phyloP scores from a whole-genome alignment of 768 basidiomycete species.

The Leccinum variicolor region DNA sequence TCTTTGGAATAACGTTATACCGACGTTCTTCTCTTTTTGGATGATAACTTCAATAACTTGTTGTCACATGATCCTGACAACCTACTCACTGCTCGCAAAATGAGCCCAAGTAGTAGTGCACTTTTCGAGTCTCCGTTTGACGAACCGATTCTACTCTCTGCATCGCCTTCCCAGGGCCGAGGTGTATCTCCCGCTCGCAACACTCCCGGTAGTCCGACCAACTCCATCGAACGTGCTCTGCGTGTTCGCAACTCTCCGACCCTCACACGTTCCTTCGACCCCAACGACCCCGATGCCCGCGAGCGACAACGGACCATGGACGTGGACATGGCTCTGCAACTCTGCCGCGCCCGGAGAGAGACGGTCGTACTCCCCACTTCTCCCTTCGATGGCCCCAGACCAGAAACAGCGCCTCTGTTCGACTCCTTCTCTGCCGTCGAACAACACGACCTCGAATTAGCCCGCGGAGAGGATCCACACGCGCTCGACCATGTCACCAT shows the following conservation, averaged over 20 bases:
- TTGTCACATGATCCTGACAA: neutral
- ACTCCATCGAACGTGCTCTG: constrained; percentile 37
- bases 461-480: constrained; percentile 31
- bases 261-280: constrained; percentile 58
- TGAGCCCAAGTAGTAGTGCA: constrained; percentile 25
- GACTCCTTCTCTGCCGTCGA: constrained; percentile 47
- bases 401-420: constrained; percentile 33
- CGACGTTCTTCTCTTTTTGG: neutral
- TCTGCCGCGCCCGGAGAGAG: constrained; percentile 67
- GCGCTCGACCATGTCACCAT: constrained; percentile 9
- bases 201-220: constrained; percentile 36
- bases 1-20: neutral
- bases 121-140: constrained; percentile 33
- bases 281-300: constrained; percentile 67
- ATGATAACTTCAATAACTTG: neutral
- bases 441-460: constrained; percentile 44
- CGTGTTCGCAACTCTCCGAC: constrained; percentile 61
- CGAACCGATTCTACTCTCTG: constrained; percentile 32
- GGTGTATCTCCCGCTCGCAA: constrained; percentile 36
- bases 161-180: constrained; percentile 42
- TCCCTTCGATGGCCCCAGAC: constrained; percentile 31
- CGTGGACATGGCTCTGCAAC: constrained; percentile 85
- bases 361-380: constrained; percentile 43
- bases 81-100: neutral
- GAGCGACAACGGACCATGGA: constrained; percentile 94